Conservation (phyloP, 1,284 basidiomycete species). For the Microbotryum saponariae region DNA sequence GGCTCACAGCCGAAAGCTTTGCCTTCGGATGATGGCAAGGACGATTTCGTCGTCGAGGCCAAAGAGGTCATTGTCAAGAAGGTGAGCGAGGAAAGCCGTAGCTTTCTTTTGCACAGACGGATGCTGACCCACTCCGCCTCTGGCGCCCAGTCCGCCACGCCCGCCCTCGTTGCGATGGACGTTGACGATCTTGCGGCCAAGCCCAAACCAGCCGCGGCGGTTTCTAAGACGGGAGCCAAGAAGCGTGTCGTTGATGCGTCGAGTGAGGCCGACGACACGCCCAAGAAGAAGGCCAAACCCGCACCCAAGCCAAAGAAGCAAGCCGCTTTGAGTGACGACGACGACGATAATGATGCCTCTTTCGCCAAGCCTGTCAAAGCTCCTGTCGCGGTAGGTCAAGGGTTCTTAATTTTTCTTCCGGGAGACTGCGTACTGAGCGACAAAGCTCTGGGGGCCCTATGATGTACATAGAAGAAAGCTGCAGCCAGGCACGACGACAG, state of each 20-base stretch:
- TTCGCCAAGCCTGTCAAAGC: constrained; percentile 7
- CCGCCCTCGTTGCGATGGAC: no score
- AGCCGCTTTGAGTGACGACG: constrained; percentile 14
- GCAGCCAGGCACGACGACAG: constrained; percentile 21
- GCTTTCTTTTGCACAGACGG: constrained; percentile 39
- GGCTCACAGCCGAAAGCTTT: no score
- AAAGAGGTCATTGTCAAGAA: no score
- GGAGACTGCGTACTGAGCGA: neutral
- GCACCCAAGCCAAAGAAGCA: constrained; percentile 2
- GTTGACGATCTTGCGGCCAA: no score
- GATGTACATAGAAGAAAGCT: neutral
- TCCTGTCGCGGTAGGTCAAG: neutral
- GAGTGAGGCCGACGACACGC: constrained; percentile 49
- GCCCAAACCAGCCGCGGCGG: no score
- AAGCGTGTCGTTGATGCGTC: constrained; percentile 46
- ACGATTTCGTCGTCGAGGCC: no score
- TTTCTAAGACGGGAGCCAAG: constrained; percentile 45
- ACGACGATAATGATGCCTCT: constrained; percentile 7
- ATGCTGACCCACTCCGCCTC: constrained; percentile 18
- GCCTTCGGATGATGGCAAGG: no score
- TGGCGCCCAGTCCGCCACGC: neutral
- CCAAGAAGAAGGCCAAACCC: constrained; percentile 10
- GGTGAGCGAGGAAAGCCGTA: no score
- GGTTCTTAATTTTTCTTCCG: no score
- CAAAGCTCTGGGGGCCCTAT: neutral